Evolutionary conservation across 176 grass and related monocot species (phyloP), one percentile per base, ranked within the genome.

Genomic region (Oryza nivara): DNA sequence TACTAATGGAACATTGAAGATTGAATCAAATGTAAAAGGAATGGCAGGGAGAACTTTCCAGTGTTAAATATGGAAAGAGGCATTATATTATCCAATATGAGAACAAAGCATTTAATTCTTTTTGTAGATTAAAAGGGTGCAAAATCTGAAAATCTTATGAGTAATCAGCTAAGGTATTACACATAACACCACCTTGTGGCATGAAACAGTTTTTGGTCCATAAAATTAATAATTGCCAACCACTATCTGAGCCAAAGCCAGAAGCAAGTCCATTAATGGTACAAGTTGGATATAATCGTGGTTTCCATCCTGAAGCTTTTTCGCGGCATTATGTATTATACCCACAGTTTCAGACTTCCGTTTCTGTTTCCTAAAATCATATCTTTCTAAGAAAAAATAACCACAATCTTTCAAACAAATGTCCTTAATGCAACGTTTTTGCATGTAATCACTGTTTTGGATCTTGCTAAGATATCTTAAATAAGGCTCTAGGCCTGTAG

Each of bases 1-100:
- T 30, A 48, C 74, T 81, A 52, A 28, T 87, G 74, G 25, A 72
- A 11, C 65, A 68, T 30, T 40, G 15, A 86, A 80, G 34, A 71
- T 45, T 56, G 45, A 32, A 41, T 22, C 49, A 73, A 56, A 17
- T 22, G 56, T 22, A 61, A 22, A 17, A 61, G 56, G 56, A 61
- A 61, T 22, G 20, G 20, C 56, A 3, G 20, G 6, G 12, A 61
- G 56, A 17, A 22, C 56, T 61, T 61, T 61, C 9, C 20, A 22
- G 56, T 61, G 56, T 61, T 61, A 61, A 61, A 61, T 22, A 61
- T 61, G 20, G 56, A 20, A 61, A 61, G 1, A 61, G 7, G 56
- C 14, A 61, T 61, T 61, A 8, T 22, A 61, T 61, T 61, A 22
- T 61, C 20, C 56, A 10, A 7, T n/a, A 22, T 22, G 20, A 61